A percentile compares a stretch with the other conserved stretches of the same genome.
Evolutionary conservation across 192 early-diverging fungal genomes (phyloP).

Genomic region (Dissophora globulifera): DNA sequence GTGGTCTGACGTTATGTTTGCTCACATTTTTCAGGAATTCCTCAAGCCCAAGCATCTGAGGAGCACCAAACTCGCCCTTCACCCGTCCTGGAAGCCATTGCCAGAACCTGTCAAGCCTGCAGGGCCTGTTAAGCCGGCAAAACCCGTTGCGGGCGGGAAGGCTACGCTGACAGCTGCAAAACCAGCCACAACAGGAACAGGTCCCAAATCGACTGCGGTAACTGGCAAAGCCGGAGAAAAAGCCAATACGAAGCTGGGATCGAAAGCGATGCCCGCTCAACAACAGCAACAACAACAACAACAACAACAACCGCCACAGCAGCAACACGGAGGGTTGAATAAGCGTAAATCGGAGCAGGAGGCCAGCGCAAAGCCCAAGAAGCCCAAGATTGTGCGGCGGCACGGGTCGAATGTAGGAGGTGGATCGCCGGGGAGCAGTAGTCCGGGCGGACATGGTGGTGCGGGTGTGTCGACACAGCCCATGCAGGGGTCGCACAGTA

Average conservation of each 20-base stretch:
- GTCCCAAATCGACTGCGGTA: background rate
- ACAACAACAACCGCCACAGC: constrained; percentile 10
- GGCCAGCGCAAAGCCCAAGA: constrained; percentile 14
- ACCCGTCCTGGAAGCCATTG: constrained; percentile 32
- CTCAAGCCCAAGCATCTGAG: constrained; percentile 30
- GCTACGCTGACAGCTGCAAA: too few relatives aligned
- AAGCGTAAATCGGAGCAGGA: constrained; percentile 45
- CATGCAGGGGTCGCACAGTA: constrained; percentile 4
- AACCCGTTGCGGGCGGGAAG: too few relatives aligned
- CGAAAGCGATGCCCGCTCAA: background rate
- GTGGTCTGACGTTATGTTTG: background rate
- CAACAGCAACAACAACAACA: constrained; percentile 9
- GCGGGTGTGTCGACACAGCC: background rate
- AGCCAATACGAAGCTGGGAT: background rate
- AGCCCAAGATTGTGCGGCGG: constrained; percentile 38
- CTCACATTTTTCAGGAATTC: constrained; percentile 14
- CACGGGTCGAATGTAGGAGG: constrained; percentile 9
- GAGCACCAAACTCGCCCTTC: constrained; percentile 9
- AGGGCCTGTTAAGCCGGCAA: too few relatives aligned
- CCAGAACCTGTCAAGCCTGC: constrained; percentile 12
- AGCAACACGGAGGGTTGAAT: constrained; percentile 5
- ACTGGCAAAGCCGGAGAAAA: constrained; percentile 2
- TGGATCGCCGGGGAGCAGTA: constrained; percentile 14
- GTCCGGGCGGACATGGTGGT: constrained; percentile 19
- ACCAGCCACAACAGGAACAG: too few relatives aligned